Base-by-base conservation (phyloP, 2,329 filamentous ascomycete species). In the Aspergillus udagawae region DNA sequence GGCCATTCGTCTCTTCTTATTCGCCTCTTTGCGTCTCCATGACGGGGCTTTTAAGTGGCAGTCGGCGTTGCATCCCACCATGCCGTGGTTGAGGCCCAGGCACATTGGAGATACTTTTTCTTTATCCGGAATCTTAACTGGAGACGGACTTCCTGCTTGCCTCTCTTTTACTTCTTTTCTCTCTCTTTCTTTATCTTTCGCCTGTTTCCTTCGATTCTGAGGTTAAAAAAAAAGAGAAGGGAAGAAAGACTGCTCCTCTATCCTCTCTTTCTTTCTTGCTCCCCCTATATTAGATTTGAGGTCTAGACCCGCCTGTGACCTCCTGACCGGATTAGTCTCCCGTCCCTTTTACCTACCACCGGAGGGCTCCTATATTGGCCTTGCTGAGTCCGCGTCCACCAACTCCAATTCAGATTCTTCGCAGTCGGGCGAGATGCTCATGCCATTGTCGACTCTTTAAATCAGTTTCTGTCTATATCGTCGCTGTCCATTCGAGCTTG, bases 371-470 rank as follows among this genome's bases (percentile, higher is more conserved):
- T 44, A 20, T 23, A 44, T 44, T 44, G 21, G 17, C 41, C 8
- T 44, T 9, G 2, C n/a, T 44, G 6, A 20, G 41, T 38, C 32
- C 32, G 6, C 32, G 14, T 17, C 32, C 14, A 4, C 6, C 32
- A 38, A 17, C 14, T 38, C 55, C 38, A 49, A 44, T 28, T 29
- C 38, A 21, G 35, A 21, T 21, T 32, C 51, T 49, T 61, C 44
- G 38, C 42, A 54, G 49, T 51, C 44, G 49, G 52, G 56, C 60
- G 63, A 56, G 54, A 63, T 63, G 62, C 54, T 59, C 42, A 56
- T 67, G 57, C 44, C 58, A 53, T 50, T 25, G 17, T 64, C 60
- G 60, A 47, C 60, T 49, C 52, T 53, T 51, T 35, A 52, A 52
- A 51, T 58, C 35, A 32, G 47, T 35, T 49, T 57, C 54, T 28